These are phyloP conservation scores for Ophiostoma sp. DNA, from an alignment of 2,329 filamentous ascomycete species.

Conservation along the genomic window DNA sequence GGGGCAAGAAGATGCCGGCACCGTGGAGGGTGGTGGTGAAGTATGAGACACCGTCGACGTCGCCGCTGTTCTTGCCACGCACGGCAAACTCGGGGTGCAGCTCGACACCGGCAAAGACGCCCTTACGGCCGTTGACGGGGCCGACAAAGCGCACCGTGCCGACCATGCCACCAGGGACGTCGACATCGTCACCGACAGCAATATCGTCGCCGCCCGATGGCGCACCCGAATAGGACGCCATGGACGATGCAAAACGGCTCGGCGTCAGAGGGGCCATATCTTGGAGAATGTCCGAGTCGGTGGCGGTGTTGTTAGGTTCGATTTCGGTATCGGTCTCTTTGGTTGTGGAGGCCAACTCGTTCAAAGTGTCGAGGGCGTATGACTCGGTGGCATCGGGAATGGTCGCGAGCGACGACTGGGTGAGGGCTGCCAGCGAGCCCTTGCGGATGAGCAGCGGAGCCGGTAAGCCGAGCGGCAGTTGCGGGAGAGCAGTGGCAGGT, in stretches of 20 bases:
- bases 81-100: slow-evolving; percentile 72
- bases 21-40: slow-evolving; percentile 74
- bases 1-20: slow-evolving; percentile 87
- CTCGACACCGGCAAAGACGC: slow-evolving; percentile 88
- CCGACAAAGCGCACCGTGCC: slow-evolving; percentile 88
- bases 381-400: slow-evolving; percentile 62
- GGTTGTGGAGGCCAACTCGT: slow-evolving; percentile 33
- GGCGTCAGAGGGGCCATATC: slow-evolving; percentile 52
- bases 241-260: slow-evolving; percentile 32
- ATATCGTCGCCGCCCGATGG: slow-evolving; percentile 45
- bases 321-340: not conserved
- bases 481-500: too few species aligned
- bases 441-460: slow-evolving; percentile 53
- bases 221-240: slow-evolving; percentile 28
- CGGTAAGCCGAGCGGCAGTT: not conserved
- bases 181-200: slow-evolving; percentile 74
- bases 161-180: slow-evolving; percentile 89
- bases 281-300: slow-evolving; percentile 18
- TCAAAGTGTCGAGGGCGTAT: slow-evolving; percentile 54
- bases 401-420: slow-evolving; percentile 54
- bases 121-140: slow-evolving; percentile 79
- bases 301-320: slow-evolving; percentile 25
- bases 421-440: slow-evolving; percentile 64
- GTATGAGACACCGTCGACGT: slow-evolving; percentile 81
- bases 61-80: slow-evolving; percentile 90